Base-by-base conservation (phyloP, 2,329 filamentous ascomycete genomes). In the Stachybotrys echinatus region DNA sequence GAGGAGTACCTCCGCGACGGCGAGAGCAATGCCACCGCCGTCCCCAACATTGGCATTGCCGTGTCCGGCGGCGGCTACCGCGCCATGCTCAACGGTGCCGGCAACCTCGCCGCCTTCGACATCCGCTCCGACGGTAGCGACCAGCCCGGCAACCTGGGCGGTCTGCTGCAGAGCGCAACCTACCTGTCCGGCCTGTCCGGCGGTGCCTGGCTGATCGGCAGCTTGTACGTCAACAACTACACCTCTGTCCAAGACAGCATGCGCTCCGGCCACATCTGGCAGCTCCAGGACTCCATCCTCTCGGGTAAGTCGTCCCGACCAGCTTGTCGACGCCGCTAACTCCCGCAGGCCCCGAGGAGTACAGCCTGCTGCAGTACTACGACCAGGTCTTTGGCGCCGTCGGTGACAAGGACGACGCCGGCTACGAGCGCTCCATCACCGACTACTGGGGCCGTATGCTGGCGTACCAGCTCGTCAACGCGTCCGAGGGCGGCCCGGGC, bases 371-470 rank as follows among this genome's bases (percentile, higher is more conserved):
- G 2, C 61, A 68, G 51, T 74, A 74, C 57, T 74, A 72, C 56
- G 57, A 54, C 20, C 55, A 61, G 40, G 60, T 74, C 40, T 60
- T 70, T 45, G 60, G 61, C 27, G 59, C 66, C 22, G 66, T 73
- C 10, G 52, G 56, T 2, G 57, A 55, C 51, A 74, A 74, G 63
- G 59, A 63, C n/a, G 61, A 68, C 21, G 68, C 68, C 8, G 72
- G 71, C 19, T 75, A 67, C 54, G 63, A 74, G 34, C 81, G 80
- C 4, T 87, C 88, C 8, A 76, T 96, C 50, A 96, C 92, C 0
- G 92, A 96, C 71, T 90, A 90, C 66, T 95, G 91, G 87, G 89
- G 88, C 23, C 86, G 91, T 51, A 88, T 88, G 44, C 76, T 96
- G n/a, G 85, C 85, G 2, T 95, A 87, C 68, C 91, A 96, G 70